Evolutionary conservation across 805 yeast species (phyloP).

Genomic region (Ascoidea asiatica): DNA sequence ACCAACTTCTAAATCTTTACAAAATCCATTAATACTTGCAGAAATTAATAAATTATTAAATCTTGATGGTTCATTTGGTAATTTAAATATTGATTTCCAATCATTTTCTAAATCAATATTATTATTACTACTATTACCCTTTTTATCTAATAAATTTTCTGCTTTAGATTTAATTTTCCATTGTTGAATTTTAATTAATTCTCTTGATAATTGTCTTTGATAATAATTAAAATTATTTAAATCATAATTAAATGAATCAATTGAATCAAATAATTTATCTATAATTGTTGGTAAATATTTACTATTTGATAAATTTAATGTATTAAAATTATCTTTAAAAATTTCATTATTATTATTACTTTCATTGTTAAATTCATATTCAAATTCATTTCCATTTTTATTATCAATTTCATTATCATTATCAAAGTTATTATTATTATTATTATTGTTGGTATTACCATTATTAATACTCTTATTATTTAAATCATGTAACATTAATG

Average conservation of each 20-base stretch:
- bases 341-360: slow-evolving; percentile 1
- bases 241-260: slow-evolving; percentile 66
- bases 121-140: slow-evolving; percentile 44
- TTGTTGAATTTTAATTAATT: slow-evolving; percentile 51
- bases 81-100: slow-evolving; percentile 52
- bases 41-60: slow-evolving; percentile 57
- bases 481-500: slow-evolving; percentile 31
- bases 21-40: slow-evolving; percentile 55
- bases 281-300: slow-evolving; percentile 29
- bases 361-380: too few relatives aligned
- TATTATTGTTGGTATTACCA: not conserved
- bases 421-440: too few relatives aligned
- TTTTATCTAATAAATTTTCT: slow-evolving; percentile 50
- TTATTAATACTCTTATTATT: slow-evolving; percentile 8
- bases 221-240: slow-evolving; percentile 71
- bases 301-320: slow-evolving; percentile 27
- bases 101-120: slow-evolving; percentile 34
- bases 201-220: slow-evolving; percentile 65
- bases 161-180: slow-evolving; percentile 62
- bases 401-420: too few relatives aligned
- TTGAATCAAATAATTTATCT: slow-evolving; percentile 52
- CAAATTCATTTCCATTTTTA: too few relatives aligned
- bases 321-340: slow-evolving; percentile 16
- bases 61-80: slow-evolving; percentile 66
- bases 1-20: slow-evolving; percentile 57